A percentile compares a stretch with the other conserved stretches of the same genome.
Conservation (phyloP, 1,139 yeast genomes). For the Yarrowia galli region DNA sequence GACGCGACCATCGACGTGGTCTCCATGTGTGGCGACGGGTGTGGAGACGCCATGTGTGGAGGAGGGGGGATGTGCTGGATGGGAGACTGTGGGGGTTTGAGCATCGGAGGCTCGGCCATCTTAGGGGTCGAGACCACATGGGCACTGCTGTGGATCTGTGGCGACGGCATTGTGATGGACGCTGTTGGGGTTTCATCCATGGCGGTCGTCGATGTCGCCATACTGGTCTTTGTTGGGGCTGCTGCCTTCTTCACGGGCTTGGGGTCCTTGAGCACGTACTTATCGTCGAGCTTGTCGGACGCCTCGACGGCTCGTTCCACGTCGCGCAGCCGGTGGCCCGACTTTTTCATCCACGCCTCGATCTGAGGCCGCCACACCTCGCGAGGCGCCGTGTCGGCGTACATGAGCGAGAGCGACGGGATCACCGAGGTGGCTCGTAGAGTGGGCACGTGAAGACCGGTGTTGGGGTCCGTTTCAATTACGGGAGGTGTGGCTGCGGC, state of each 20-base stretch:
- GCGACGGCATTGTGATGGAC: slow-evolving; percentile 17
- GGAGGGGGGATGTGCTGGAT: slow-evolving; percentile 36
- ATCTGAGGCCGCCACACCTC: slow-evolving; percentile 53
- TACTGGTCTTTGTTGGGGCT: neutral
- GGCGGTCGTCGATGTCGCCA: neutral
- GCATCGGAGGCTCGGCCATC: slow-evolving; percentile 18
- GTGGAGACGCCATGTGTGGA: slow-evolving; percentile 37
- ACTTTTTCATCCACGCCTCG: slow-evolving; percentile 50
- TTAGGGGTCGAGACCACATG: neutral
- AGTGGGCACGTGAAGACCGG: slow-evolving; percentile 32
- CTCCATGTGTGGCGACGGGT: slow-evolving; percentile 38
- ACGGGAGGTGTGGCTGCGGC: neutral
- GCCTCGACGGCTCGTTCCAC: slow-evolving; percentile 41
- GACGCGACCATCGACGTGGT: slow-evolving; percentile 30
- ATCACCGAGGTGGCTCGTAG: slow-evolving; percentile 38
- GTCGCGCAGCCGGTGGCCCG: slow-evolving; percentile 42
- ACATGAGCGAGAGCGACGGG: slow-evolving; percentile 47
- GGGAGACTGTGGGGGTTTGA: slow-evolving; percentile 40
- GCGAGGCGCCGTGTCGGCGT: slow-evolving; percentile 54
- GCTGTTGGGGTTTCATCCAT: neutral
- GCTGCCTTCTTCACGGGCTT: neutral
- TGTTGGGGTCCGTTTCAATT: slow-evolving; percentile 9
- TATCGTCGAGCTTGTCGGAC: slow-evolving; percentile 39
- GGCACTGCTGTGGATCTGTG: slow-evolving; percentile 7
- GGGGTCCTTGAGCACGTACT: neutral